These are phyloP conservation scores for Talaromyces islandicus DNA, from an alignment of 2,329 filamentous ascomycete genomes.

Conservation along the genomic window DNA sequence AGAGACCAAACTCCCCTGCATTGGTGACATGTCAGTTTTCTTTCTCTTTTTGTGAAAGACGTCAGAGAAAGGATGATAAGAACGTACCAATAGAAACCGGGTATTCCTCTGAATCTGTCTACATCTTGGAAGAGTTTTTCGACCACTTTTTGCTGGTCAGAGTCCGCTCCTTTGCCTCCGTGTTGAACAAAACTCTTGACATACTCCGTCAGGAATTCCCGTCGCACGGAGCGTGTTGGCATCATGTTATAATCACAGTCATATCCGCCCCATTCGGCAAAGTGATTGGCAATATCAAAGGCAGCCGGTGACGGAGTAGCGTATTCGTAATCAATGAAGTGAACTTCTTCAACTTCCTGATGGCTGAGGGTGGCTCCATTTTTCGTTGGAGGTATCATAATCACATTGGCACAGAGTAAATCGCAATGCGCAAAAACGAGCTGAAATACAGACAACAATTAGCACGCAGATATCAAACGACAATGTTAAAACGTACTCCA, in stretches of 20 bases:
- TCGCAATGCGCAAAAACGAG: conserved; percentile 95
- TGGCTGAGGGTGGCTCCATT: not conserved
- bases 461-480: not conserved
- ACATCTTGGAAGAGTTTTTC: conserved; percentile 71
- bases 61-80: not conserved
- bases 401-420: conserved; percentile 92
- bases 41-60: too few species aligned
- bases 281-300: conserved; percentile 96
- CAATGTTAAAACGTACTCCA: conserved; percentile 47
- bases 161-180: conserved; percentile 23
- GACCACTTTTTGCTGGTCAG: conserved; percentile 55
- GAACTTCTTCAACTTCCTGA: conserved; percentile 49
- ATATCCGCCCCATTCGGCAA: conserved; percentile 96
- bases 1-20: conserved; percentile 91
- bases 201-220: conserved; percentile 78
- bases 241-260: conserved; percentile 85
- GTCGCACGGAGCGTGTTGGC: conserved; percentile 69
- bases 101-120: conserved; percentile 79
- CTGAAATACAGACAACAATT: conserved; percentile 35
- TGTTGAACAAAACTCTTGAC: conserved; percentile 65
- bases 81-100: conserved; percentile 68
- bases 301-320: conserved; percentile 88
- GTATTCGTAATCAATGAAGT: conserved; percentile 98
- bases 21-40: not conserved
- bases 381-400: conserved; percentile 56